A percentile compares a stretch with the other conserved stretches of the same genome.
These are phyloP conservation scores for Lachancea kluyveri DNA, from an alignment of 805 yeast species.

Conservation along the genomic window DNA sequence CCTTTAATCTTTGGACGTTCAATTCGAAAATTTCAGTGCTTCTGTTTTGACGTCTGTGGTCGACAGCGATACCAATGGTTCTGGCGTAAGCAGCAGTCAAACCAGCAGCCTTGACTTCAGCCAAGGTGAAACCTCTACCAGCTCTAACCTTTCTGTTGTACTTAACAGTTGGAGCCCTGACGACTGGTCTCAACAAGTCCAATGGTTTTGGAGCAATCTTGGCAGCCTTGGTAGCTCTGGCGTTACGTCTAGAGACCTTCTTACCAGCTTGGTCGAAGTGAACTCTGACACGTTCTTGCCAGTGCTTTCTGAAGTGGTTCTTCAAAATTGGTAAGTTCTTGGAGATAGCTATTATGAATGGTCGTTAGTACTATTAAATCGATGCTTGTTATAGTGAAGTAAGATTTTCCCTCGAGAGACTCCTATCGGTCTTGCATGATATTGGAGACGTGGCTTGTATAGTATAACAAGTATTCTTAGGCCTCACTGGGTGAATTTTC, in stretches of 20 bases:
- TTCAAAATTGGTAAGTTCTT: constrained; percentile 98
- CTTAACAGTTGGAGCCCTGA: constrained; percentile 97
- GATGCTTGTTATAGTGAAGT: too few species aligned
- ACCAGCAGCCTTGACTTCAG: constrained; percentile 98
- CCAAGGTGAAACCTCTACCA: constrained; percentile 98
- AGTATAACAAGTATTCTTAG: too few species aligned
- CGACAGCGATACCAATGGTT: constrained; percentile 97
- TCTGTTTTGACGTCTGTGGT: constrained; percentile 99
- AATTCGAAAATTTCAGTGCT: constrained; percentile 89
- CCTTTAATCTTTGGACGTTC: constrained; percentile 94
- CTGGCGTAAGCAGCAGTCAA: constrained; percentile 91
- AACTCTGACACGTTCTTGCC: constrained; percentile 99
- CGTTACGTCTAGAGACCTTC: constrained; percentile 93
- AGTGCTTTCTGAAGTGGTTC: constrained; percentile 99
- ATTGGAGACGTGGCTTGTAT: too few species aligned
- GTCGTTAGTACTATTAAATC: too few species aligned
- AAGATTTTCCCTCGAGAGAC: too few species aligned
- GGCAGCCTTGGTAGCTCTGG: constrained; percentile 93
- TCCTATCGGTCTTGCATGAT: too few species aligned
- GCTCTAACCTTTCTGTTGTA: constrained; percentile 99
- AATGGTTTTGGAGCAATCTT: constrained; percentile 95
- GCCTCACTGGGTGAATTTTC: too few species aligned
- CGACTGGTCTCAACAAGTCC: constrained; percentile 94
- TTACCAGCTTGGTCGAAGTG: constrained; percentile 99
- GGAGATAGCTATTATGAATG: constrained; percentile 69